Conservation (phyloP, 768 basidiomycete genomes). For the Cystoderma amianthinum region DNA sequence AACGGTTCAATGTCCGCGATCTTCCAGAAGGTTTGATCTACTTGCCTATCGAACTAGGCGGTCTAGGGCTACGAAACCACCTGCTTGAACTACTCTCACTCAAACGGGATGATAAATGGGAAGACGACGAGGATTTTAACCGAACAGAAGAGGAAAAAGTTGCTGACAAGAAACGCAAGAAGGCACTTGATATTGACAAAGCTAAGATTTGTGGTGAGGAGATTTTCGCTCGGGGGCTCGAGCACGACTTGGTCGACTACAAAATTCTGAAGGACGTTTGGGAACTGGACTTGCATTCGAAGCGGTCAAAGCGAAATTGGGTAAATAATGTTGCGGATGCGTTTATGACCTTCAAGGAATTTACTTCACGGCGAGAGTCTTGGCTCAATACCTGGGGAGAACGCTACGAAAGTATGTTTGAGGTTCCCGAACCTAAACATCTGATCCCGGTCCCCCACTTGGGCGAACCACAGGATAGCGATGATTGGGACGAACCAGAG, state of each 20-base stretch:
- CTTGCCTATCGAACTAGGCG: slow-evolving; percentile 27
- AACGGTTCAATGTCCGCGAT: slow-evolving; percentile 20
- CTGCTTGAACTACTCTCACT: slow-evolving; percentile 29
- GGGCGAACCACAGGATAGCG: no score
- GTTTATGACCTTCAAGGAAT: background rate
- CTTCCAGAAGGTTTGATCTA: slow-evolving; percentile 34
- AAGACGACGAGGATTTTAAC: background rate
- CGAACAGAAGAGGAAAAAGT: background rate
- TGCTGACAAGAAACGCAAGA: background rate
- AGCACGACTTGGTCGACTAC: background rate
- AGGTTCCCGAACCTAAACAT: background rate
- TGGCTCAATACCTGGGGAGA: background rate
- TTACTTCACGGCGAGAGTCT: background rate
- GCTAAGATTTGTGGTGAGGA: background rate
- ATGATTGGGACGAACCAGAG: background rate
- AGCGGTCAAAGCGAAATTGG: background rate
- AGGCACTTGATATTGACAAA: background rate
- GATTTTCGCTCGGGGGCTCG: background rate
- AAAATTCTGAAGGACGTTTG: background rate
- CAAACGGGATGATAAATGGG: slow-evolving; percentile 2
- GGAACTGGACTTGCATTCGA: background rate
- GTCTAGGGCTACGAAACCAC: slow-evolving; percentile 27
- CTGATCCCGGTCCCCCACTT: background rate
- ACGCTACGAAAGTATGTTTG: background rate
- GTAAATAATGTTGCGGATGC: background rate